Evolutionary conservation across 495 filamentous ascomycete species (phyloP).

Genomic region (Bathelium albidoporum): DNA sequence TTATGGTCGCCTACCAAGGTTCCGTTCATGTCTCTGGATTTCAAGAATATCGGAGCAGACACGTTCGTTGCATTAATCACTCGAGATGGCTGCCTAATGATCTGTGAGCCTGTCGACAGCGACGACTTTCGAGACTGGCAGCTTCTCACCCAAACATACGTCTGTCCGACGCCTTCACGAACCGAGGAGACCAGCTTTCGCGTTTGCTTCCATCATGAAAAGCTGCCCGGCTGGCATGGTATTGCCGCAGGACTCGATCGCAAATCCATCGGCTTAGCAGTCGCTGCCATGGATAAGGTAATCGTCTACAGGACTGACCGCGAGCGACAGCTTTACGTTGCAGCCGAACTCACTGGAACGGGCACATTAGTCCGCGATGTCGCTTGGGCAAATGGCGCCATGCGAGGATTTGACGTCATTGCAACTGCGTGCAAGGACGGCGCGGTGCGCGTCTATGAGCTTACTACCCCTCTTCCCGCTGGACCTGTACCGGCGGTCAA

Average conservation of each 20-base stretch:
- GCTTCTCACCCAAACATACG: conserved; percentile 56
- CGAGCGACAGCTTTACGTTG: conserved; percentile 61
- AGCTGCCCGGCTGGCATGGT: conserved; percentile 64
- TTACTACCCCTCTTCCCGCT: conserved; percentile 46
- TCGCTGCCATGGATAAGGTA: conserved; percentile 72
- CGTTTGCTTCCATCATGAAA: conserved; percentile 76
- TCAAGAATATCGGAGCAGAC: conserved; percentile 60
- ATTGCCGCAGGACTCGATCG: conserved; percentile 63
- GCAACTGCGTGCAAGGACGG: conserved; percentile 92
- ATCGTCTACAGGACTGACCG: conserved; percentile 66
- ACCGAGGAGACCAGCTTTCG: conserved; percentile 80
- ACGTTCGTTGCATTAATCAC: conserved; percentile 79
- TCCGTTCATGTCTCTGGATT: conserved; percentile 67
- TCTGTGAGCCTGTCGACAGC: conserved; percentile 81
- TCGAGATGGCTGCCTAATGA: conserved; percentile 63
- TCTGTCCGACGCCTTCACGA: conserved; percentile 48
- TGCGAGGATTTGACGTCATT: conserved; percentile 76
- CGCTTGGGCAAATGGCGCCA: conserved; percentile 83
- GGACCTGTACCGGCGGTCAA: not conserved
- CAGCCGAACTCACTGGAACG: conserved; percentile 61
- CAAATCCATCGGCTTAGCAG: conserved; percentile 64
- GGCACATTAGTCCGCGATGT: conserved; percentile 76
- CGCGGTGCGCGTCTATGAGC: conserved; percentile 69
- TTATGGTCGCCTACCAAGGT: conserved; percentile 46
- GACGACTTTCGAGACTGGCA: conserved; percentile 70